Conservation (phyloP, 768 basidiomycete species). For the Podaxis sp. region DNA sequence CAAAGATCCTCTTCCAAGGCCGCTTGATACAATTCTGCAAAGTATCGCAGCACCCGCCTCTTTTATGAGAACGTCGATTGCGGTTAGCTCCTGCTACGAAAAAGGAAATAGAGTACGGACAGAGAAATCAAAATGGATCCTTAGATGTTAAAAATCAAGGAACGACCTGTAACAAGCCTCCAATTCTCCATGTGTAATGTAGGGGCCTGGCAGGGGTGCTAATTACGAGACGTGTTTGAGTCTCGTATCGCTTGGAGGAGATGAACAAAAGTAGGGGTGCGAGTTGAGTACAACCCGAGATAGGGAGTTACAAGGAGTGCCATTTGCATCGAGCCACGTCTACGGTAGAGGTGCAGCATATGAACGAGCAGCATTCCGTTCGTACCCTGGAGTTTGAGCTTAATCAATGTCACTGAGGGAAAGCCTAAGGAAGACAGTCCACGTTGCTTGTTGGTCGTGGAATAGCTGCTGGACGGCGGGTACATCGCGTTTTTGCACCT, state of each 20-base stretch:
- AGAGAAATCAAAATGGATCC: too few relatives aligned
- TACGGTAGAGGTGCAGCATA: background rate
- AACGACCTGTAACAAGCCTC: too few relatives aligned
- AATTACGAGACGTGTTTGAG: too few relatives aligned
- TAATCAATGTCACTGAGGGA: background rate
- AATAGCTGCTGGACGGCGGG: background rate
- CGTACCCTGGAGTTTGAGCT: background rate
- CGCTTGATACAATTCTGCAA: background rate
- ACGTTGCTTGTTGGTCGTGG: background rate
- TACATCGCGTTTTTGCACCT: background rate
- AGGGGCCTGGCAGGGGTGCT: too few relatives aligned
- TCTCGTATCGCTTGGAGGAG: background rate
- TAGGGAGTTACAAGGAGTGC: background rate
- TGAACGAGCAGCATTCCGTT: background rate
- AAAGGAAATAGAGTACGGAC: too few relatives aligned
- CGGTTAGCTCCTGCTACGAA: too few relatives aligned
- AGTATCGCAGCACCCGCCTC: background rate
- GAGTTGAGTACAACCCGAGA: background rate
- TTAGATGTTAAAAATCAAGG: too few relatives aligned
- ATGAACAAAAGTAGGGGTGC: background rate
- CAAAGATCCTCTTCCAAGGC: too few relatives aligned
- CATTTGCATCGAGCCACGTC: background rate
- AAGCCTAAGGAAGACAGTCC: background rate
- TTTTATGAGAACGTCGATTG: background rate
- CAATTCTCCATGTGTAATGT: too few relatives aligned